Evolutionary conservation across 139 green algal genomes (phyloP).

Genomic region (Haematococcus lacustris): DNA sequence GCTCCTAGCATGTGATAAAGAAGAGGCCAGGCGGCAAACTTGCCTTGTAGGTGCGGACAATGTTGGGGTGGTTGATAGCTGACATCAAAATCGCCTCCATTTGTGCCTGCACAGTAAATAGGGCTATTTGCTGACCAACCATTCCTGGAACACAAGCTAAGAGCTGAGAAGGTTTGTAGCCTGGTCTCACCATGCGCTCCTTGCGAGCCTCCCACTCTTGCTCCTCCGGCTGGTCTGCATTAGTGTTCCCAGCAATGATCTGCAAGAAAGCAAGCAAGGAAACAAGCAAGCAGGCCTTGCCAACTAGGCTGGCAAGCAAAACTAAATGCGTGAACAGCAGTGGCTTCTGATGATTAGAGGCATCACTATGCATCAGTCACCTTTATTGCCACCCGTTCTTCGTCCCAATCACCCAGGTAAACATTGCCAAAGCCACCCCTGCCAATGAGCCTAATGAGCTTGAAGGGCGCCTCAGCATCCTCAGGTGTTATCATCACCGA

Average conservation of each 20-base stretch:
- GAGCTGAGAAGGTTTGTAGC: too few species aligned
- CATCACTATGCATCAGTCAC: too few species aligned
- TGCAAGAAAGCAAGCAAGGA: neutral
- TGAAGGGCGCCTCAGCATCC: conserved; percentile 10
- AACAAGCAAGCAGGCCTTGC: too few species aligned
- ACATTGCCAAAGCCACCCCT: conserved; percentile 35
- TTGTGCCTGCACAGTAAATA: too few species aligned
- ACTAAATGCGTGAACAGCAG: too few species aligned
- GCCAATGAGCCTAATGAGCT: conserved; percentile 21
- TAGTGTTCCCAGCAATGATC: conserved; percentile 11
- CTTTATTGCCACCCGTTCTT: conserved; percentile 29
- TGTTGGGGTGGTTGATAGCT: conserved; percentile 33
- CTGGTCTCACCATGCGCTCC: conserved; percentile 43
- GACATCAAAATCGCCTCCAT: conserved; percentile 45
- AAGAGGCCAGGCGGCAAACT: too few species aligned
- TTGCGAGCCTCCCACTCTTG: conserved; percentile 39
- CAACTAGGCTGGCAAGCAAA: too few species aligned
- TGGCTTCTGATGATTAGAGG: too few species aligned
- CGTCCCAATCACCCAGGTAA: conserved; percentile 33
- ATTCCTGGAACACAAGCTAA: too few species aligned
- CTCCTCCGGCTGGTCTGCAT: conserved; percentile 22
- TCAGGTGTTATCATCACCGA: conserved; percentile 15
- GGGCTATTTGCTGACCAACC: too few species aligned
- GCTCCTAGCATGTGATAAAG: too few species aligned
- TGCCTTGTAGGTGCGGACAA: conserved; percentile 36